Evolutionary conservation across 2,329 filamentous ascomycete species (phyloP), one percentile per base, ranked within the genome.

Genomic region (Sporothrix dimorphospora): DNA sequence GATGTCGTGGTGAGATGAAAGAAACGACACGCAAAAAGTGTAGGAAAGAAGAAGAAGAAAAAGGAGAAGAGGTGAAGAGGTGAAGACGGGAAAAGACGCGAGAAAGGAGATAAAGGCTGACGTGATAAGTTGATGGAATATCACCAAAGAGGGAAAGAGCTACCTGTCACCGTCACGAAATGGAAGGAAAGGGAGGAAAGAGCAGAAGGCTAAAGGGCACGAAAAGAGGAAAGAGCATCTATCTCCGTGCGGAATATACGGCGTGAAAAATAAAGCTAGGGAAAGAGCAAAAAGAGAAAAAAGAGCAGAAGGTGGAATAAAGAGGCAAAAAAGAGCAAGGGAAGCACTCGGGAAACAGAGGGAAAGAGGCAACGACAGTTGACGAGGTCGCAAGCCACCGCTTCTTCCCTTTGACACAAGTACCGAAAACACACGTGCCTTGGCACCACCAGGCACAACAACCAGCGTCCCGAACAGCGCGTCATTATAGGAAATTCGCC

Each of bases 351-450:
- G 63, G 34, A n/a, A 42, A 9, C 12, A 27, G 21, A 21, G 16
- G n/a, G 21, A 8, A 12, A 42, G 9, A 45, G 24, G 16, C 40
- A 47, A n/a, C 38, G 16, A 30, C 34, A 55, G 47, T 51, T 42
- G 38, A 47, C 59, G 40, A 40, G 59, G 1, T 12, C 19, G 21
- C 34, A 34, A 45, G 21, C n/a, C 57, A 42, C 57, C 19, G 34
- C 34, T 21, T 21, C 9, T 61, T 57, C 14, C n/a, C 12, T 24
- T 12, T 12, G 66, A 21, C 49, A 27, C 51, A 45, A 68, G 65
- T 53, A 53, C 65, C n/a, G 40, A 24, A 68, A 38, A 55, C 65
- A 55, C 65, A 68, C 47, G 47, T 68, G 47, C 30, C 47, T 68
- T 53, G 65, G 45, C 65, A 34, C 11, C 0, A 14, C 6, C 40